These are phyloP conservation scores for Globisporangium ultimum DNA, from an alignment of 352 stramenopile genomes.

Conservation along the genomic window DNA sequence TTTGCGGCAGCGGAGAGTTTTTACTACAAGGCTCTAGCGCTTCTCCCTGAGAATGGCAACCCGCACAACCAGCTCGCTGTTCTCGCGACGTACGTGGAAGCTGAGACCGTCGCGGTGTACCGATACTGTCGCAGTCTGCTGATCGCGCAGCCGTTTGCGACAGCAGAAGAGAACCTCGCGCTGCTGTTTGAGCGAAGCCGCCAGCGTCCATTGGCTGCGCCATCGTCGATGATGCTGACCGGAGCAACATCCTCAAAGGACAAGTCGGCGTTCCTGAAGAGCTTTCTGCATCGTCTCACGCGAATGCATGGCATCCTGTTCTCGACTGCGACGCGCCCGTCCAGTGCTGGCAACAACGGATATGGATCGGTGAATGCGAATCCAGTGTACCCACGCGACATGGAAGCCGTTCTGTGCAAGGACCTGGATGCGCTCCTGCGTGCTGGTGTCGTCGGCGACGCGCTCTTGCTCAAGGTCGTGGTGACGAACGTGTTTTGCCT, in stretches of 20 bases:
- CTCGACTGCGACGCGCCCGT: conserved; percentile 31
- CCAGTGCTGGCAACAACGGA: conserved; percentile 1
- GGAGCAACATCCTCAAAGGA: conserved; percentile 53
- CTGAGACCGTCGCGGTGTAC: conserved; percentile 89
- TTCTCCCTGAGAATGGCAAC: conserved; percentile 80
- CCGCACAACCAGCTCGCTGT: conserved; percentile 85
- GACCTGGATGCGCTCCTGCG: conserved; percentile 55
- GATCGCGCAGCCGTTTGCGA: conserved; percentile 82
- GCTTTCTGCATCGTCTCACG: conserved; percentile 82
- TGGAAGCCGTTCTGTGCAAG: conserved; percentile 61
- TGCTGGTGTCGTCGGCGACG: conserved; percentile 62
- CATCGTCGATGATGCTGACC: conserved; percentile 27
- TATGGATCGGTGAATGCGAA: background rate
- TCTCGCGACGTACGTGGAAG: conserved; percentile 83
- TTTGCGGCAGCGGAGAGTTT: conserved; percentile 63
- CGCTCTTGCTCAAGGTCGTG: conserved; percentile 74
- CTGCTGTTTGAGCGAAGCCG: conserved; percentile 87
- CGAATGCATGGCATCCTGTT: conserved; percentile 86
- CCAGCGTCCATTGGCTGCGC: conserved; percentile 56
- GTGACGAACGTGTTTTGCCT: conserved; percentile 80
- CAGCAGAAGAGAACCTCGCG: conserved; percentile 85
- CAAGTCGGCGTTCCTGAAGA: conserved; percentile 86
- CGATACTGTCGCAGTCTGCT: conserved; percentile 87
- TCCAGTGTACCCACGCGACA: conserved; percentile 54
- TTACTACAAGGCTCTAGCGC: conserved; percentile 64